Evolutionary conservation across 2,329 filamentous ascomycete species (phyloP).

Genomic region (Ascochyta clinopodiicola): DNA sequence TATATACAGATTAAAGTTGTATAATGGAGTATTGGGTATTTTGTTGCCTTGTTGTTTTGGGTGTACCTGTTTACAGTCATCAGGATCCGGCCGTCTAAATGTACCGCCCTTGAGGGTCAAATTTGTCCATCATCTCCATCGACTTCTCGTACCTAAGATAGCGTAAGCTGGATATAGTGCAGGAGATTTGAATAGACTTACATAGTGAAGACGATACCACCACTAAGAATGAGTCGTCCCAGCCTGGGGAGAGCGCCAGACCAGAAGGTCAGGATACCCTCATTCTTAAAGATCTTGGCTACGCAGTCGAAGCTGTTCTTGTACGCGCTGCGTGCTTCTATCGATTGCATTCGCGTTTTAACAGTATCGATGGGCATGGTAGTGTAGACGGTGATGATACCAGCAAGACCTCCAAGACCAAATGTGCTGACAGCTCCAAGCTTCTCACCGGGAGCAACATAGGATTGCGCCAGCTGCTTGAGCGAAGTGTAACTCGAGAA

Average conservation of each 20-base stretch:
- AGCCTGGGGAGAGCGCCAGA: slow-evolving; percentile 87
- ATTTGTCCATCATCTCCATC: slow-evolving; percentile 80
- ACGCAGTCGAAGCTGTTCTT: slow-evolving; percentile 89
- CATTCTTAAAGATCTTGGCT: slow-evolving; percentile 81
- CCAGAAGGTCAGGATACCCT: slow-evolving; percentile 92
- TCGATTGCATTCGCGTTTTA: slow-evolving; percentile 97
- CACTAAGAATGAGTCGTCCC: slow-evolving; percentile 84
- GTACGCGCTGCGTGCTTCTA: slow-evolving; percentile 81
- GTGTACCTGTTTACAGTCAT: not conserved
- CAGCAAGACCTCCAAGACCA: slow-evolving; percentile 85
- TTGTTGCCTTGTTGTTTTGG: not conserved
- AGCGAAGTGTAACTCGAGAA: slow-evolving; percentile 91
- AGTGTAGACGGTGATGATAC: slow-evolving; percentile 82
- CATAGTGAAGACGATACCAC: slow-evolving; percentile 97
- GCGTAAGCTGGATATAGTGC: slow-evolving; percentile 9
- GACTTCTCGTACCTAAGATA: slow-evolving; percentile 80
- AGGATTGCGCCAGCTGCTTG: slow-evolving; percentile 89
- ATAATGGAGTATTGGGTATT: not conserved
- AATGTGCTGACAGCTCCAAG: slow-evolving; percentile 88
- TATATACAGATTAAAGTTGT: not conserved
- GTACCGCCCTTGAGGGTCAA: slow-evolving; percentile 86
- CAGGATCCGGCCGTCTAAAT: slow-evolving; percentile 58
- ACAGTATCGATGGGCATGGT: slow-evolving; percentile 84
- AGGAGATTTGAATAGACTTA: slow-evolving; percentile 49
- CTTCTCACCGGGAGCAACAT: slow-evolving; percentile 94